These are phyloP conservation scores for Arthrocladium fulminans DNA, from an alignment of 2,329 filamentous ascomycete species.

Conservation along the genomic window DNA sequence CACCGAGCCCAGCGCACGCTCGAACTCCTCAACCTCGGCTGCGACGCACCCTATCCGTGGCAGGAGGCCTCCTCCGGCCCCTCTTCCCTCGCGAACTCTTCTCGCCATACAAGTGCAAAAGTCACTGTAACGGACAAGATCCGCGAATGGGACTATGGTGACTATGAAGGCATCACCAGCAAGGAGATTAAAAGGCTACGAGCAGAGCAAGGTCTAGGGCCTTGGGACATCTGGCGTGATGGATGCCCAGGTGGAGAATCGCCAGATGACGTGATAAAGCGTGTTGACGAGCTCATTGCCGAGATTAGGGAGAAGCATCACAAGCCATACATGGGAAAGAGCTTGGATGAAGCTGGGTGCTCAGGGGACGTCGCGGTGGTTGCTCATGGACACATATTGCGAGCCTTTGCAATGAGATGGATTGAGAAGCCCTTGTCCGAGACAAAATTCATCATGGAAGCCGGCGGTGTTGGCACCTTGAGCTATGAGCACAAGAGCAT, in stretches of 20 bases:
- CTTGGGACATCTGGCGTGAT: constrained; percentile 84
- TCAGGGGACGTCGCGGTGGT: constrained; percentile 65
- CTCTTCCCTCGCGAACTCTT: constrained; percentile 26
- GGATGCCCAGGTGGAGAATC: constrained; percentile 78
- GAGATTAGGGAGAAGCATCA: constrained; percentile 65
- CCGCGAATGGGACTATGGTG: constrained; percentile 79
- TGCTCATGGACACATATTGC: constrained; percentile 80
- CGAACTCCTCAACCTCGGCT: constrained; percentile 71
- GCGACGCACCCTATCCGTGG: constrained; percentile 65
- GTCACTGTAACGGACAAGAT: constrained; percentile 64
- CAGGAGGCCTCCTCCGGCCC: constrained; percentile 24
- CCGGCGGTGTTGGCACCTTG: constrained; percentile 72
- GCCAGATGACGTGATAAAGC: constrained; percentile 62
- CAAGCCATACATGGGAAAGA: constrained; percentile 50
- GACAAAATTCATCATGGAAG: constrained; percentile 75
- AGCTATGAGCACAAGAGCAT: constrained; percentile 76
- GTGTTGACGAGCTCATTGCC: constrained; percentile 66
- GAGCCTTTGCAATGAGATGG: constrained; percentile 85
- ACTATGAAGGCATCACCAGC: constrained; percentile 74
- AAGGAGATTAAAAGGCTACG: constrained; percentile 55
- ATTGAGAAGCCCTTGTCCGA: constrained; percentile 62
- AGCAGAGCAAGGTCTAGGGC: constrained; percentile 43
- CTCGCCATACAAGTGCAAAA: constrained; percentile 47
- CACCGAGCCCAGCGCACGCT: constrained; percentile 80
- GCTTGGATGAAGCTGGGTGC: constrained; percentile 32